Evolutionary conservation across 2,329 filamentous ascomycete genomes (phyloP).

Genomic region (Aspergillus brunneoviolaceus): DNA sequence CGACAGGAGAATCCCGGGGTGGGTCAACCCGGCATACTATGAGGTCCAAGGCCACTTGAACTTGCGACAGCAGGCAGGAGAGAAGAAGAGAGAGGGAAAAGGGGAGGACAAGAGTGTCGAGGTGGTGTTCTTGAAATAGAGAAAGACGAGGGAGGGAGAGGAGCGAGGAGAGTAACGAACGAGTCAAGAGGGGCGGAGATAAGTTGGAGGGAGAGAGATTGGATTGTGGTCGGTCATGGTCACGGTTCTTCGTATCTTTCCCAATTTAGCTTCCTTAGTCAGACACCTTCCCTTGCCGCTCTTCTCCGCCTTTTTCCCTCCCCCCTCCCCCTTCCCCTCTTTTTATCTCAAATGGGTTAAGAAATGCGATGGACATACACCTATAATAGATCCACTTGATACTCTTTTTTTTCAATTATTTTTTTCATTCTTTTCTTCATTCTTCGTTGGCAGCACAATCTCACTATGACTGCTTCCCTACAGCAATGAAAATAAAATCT

Average conservation of each 20-base stretch:
- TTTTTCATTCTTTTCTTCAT: too few species aligned
- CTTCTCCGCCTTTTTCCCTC: not conserved
- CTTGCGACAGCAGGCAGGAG: slow-evolving; percentile 21
- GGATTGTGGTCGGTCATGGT: too few species aligned
- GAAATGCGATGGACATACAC: not conserved
- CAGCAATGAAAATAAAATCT: not conserved
- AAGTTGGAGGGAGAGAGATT: slow-evolving; percentile 6
- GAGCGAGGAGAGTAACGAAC: not conserved
- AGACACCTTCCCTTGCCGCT: not conserved
- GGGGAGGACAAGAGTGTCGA: too few species aligned
- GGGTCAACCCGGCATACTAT: slow-evolving; percentile 25
- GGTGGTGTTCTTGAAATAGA: not conserved
- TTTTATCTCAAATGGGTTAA: not conserved
- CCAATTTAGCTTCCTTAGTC: not conserved
- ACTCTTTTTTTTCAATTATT: too few species aligned
- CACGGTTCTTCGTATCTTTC: not conserved
- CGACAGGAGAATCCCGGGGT: slow-evolving; percentile 12
- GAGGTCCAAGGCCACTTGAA: slow-evolving; percentile 21
- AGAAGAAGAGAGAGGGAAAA: not conserved
- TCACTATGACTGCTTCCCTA: not conserved
- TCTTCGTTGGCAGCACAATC: not conserved
- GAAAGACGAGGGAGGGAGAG: not conserved
- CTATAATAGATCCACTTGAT: not conserved
- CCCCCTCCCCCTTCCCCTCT: not conserved
- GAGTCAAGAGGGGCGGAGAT: slow-evolving; percentile 1